These are phyloP conservation scores for Pestalotiopsis fici DNA, from an alignment of 2,329 filamentous ascomycete genomes.

Conservation along the genomic window DNA sequence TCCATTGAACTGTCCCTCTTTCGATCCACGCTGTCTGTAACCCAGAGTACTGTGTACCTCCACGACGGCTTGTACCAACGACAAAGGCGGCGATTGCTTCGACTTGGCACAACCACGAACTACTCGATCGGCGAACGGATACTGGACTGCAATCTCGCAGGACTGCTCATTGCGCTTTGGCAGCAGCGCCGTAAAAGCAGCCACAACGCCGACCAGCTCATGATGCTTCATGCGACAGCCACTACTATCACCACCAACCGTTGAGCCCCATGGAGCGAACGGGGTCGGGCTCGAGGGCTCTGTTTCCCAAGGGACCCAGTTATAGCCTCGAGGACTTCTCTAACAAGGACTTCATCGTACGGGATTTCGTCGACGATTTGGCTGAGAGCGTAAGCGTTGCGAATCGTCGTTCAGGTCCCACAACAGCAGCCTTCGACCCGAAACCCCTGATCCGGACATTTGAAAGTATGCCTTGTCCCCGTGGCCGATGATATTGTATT, in stretches of 20 bases:
- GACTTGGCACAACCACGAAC: neutral
- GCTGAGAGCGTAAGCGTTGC: constrained; percentile 81
- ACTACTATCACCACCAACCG: constrained; percentile 15
- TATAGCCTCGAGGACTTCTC: constrained; percentile 90
- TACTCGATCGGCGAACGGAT: neutral
- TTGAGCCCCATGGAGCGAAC: constrained; percentile 40
- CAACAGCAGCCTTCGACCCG: constrained; percentile 76
- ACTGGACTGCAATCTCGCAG: neutral
- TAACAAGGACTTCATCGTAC: constrained; percentile 92
- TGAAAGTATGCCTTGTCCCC: constrained; percentile 57
- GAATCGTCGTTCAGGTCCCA: constrained; percentile 74
- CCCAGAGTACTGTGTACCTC: neutral
- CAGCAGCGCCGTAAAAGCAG: neutral
- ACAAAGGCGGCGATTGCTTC: neutral
- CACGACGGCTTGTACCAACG: neutral
- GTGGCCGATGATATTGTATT: neutral
- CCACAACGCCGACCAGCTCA: neutral
- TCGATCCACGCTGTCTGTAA: neutral
- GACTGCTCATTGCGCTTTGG: neutral
- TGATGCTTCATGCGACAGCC: constrained; percentile 19
- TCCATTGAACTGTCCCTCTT: neutral
- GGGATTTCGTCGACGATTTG: constrained; percentile 93
- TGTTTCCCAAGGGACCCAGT: constrained; percentile 77
- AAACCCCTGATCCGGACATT: constrained; percentile 97
- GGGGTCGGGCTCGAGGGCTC: constrained; percentile 57